Percentiles rank a stretch among this genome's conserved stretches.
phyloP scores from a whole-genome alignment of 1,139 yeast species.

The Candida tropicalis region DNA sequence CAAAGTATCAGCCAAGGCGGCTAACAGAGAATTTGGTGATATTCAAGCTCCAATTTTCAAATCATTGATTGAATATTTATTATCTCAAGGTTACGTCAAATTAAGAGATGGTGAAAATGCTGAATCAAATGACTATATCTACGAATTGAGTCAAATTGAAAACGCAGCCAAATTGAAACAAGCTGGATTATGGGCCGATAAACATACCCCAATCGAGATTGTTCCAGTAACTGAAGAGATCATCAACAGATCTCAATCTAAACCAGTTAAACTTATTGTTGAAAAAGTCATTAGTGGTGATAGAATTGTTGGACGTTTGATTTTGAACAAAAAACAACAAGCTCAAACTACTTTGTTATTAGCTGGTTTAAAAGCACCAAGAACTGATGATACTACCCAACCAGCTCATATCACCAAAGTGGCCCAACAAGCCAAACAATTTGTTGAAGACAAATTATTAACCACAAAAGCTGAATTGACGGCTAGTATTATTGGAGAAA shows the following conservation, averaged over 20 bases:
- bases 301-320: slow-evolving; percentile 61
- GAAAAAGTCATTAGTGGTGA: slow-evolving; percentile 83
- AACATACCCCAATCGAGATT: slow-evolving; percentile 20
- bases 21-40: slow-evolving; percentile 72
- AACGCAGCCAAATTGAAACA: slow-evolving; percentile 50
- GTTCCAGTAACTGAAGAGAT: slow-evolving; percentile 41
- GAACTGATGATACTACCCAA: slow-evolving; percentile 56
- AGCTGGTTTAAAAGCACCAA: slow-evolving; percentile 76
- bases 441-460: slow-evolving; percentile 67
- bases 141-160: slow-evolving; percentile 36
- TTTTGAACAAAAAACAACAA: slow-evolving; percentile 46
- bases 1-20: slow-evolving; percentile 54
- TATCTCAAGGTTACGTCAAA: slow-evolving; percentile 63
- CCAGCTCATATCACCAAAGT: slow-evolving; percentile 52
- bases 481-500: slow-evolving; percentile 61
- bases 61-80: slow-evolving; percentile 59
- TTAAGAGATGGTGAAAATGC: slow-evolving; percentile 58
- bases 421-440: slow-evolving; percentile 68
- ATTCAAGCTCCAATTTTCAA: slow-evolving; percentile 63
- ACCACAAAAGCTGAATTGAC: slow-evolving; percentile 58
- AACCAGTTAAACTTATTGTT: slow-evolving; percentile 59
- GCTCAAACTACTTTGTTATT: slow-evolving; percentile 60
- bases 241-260: slow-evolving; percentile 34
- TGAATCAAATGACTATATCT: slow-evolving; percentile 31
- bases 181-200: slow-evolving; percentile 58